Evolutionary conservation across 1,284 basidiomycete species (phyloP).

Genomic region (Xerocomus minutiporus): DNA sequence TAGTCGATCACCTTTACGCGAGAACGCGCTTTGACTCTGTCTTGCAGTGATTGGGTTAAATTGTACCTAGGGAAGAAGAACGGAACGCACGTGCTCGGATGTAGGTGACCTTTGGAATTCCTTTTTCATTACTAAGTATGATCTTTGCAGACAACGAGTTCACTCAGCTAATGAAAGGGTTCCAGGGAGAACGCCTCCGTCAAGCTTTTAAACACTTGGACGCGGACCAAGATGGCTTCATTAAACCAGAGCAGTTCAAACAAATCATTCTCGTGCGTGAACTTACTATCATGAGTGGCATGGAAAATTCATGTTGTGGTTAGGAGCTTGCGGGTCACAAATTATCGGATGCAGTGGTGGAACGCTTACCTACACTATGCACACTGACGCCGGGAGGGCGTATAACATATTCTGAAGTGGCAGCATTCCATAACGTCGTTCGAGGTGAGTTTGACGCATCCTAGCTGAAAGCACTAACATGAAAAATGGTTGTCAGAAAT

Average conservation of each 20-base stretch:
- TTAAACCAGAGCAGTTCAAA: constrained; percentile 88
- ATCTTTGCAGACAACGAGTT: constrained; percentile 77
- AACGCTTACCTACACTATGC: constrained; percentile 84
- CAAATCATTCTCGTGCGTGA: constrained; percentile 77
- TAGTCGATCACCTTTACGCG: constrained; percentile 20
- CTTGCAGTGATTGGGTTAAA: constrained; percentile 83
- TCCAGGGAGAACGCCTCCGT: constrained; percentile 91
- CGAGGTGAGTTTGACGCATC: constrained; percentile 49
- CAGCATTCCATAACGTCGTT: constrained; percentile 93
- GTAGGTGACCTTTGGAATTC: constrained; percentile 44
- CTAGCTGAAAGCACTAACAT: constrained; percentile 6
- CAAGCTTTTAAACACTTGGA: constrained; percentile 92
- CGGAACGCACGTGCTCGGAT: constrained; percentile 86
- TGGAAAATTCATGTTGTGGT: constrained; percentile 1
- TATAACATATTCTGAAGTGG: constrained; percentile 92
- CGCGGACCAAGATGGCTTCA: constrained; percentile 85
- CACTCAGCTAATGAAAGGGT: constrained; percentile 93
- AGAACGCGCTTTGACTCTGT: constrained; percentile 5
- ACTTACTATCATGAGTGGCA: not conserved
- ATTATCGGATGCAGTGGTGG: constrained; percentile 85
- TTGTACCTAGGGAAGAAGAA: constrained; percentile 89
- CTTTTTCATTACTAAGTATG: constrained; percentile 2
- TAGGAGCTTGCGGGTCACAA: constrained; percentile 95
- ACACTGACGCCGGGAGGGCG: constrained; percentile 81
- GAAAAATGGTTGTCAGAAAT: constrained; percentile 55